phyloP scores from a whole-genome alignment of 768 basidiomycete genomes.

The Tricholoma saponaceum region DNA sequence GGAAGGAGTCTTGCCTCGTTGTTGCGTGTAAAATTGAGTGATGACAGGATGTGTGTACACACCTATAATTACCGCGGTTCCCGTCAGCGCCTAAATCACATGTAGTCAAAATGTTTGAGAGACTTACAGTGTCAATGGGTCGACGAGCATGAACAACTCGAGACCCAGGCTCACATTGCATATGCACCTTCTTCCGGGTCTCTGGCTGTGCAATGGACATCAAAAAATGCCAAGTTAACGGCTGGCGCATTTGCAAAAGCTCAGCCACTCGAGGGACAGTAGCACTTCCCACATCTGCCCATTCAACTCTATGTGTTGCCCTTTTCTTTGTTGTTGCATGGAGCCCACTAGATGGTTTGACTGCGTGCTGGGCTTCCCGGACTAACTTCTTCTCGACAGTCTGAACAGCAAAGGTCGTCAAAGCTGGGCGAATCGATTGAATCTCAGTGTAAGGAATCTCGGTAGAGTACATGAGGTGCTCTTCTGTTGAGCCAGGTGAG shows the following conservation, averaged over 20 bases:
- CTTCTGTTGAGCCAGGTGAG: not conserved
- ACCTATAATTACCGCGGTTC: constrained; percentile 2
- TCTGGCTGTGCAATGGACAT: not conserved
- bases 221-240: not conserved
- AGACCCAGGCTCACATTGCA: not conserved
- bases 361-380: too few species aligned
- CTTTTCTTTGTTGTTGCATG: constrained; percentile 9
- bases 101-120: not conserved
- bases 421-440: too few species aligned
- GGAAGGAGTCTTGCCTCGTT: constrained; percentile 17
- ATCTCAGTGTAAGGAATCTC: too few species aligned
- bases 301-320: not conserved
- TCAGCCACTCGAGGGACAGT: not conserved
- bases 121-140: not conserved
- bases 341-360: constrained; percentile 13
- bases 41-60: constrained; percentile 7
- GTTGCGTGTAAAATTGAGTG: constrained; percentile 11
- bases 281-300: not conserved
- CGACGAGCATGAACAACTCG: not conserved
- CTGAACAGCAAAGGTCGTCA: too few species aligned
- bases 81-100: not conserved
- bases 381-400: too few species aligned
- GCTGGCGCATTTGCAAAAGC: not conserved
- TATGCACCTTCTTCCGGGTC: not conserved
- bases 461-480: not conserved